A percentile compares a stretch with the other conserved stretches of the same genome.
Evolutionary conservation across 2,329 filamentous ascomycete genomes (phyloP).

Genomic region (Exophiala sideris): DNA sequence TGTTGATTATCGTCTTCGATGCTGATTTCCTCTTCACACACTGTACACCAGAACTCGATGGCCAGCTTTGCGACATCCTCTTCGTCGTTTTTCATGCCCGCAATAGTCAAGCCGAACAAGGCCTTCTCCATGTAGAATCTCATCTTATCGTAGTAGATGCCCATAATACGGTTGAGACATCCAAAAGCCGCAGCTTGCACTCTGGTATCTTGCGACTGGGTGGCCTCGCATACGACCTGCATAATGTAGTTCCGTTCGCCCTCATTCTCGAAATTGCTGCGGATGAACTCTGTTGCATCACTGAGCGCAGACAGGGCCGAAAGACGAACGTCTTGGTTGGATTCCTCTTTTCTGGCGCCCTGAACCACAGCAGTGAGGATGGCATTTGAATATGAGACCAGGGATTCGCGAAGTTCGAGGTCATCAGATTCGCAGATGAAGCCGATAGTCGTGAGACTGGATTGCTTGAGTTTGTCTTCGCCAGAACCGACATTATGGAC

Average conservation of each 20-base stretch:
- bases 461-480: slow-evolving; percentile 83
- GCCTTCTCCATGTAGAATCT: slow-evolving; percentile 99
- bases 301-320: slow-evolving; percentile 91
- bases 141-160: slow-evolving; percentile 99
- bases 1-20: slow-evolving; percentile 96
- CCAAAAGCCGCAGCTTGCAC: slow-evolving; percentile 97
- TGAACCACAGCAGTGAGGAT: slow-evolving; percentile 97
- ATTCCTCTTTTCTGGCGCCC: slow-evolving; percentile 93
- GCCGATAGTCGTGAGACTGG: slow-evolving; percentile 92
- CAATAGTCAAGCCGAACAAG: slow-evolving; percentile 91
- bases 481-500: slow-evolving; percentile 92
- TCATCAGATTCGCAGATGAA: slow-evolving; percentile 98
- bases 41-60: slow-evolving; percentile 99
- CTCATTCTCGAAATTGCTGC: slow-evolving; percentile 98
- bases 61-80: slow-evolving; percentile 98
- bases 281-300: slow-evolving; percentile 95
- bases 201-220: slow-evolving; percentile 82
- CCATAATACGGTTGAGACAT: slow-evolving; percentile 98
- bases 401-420: slow-evolving; percentile 72
- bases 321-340: slow-evolving; percentile 83
- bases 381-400: slow-evolving; percentile 88
- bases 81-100: slow-evolving; percentile 97
- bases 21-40: slow-evolving; percentile 96
- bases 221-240: slow-evolving; percentile 99
- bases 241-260: slow-evolving; percentile 99